Percentiles rank a stretch among this genome's conserved stretches.
These are phyloP conservation scores for Achaetomiella virescens DNA, from an alignment of 495 filamentous ascomycete species.

Conservation along the genomic window DNA sequence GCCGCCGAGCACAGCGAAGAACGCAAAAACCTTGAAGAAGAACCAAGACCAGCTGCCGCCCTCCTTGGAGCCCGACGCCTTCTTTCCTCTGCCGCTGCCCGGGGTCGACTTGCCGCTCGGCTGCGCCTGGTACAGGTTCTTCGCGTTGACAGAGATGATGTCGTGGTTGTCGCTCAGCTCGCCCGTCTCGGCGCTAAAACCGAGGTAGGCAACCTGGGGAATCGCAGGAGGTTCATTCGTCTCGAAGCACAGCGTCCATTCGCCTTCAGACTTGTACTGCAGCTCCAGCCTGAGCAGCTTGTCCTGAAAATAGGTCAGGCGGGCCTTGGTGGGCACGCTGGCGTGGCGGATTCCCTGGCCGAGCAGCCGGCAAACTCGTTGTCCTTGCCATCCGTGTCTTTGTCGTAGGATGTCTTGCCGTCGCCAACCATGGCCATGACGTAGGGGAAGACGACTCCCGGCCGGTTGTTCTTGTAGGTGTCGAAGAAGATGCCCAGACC, in stretches of 20 bases:
- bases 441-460: conserved; percentile 91
- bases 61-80: conserved; percentile 21
- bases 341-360: conserved; percentile 81
- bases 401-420: conserved; percentile 82
- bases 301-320: conserved; percentile 94
- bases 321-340: conserved; percentile 72
- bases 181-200: conserved; percentile 92
- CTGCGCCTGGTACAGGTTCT: conserved; percentile 75
- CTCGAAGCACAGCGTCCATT: conserved; percentile 89
- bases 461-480: conserved; percentile 99
- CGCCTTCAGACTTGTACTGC: conserved; percentile 81
- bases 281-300: conserved; percentile 85
- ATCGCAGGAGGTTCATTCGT: conserved; percentile 67
- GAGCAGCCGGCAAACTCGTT: conserved; percentile 94
- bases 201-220: conserved; percentile 86
- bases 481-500: conserved; percentile 96
- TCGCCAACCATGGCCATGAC: conserved; percentile 98
- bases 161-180: conserved; percentile 98
- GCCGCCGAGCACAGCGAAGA: conserved; percentile 61
- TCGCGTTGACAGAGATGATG: conserved; percentile 79
- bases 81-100: conserved; percentile 36
- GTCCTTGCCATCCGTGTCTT: conserved; percentile 89
- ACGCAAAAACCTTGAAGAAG: conserved; percentile 75
- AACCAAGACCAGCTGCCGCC: conserved; percentile 86
- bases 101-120: conserved; percentile 38